These are phyloP conservation scores for Sanghuangporus weigelae DNA, from an alignment of 1,284 basidiomycete genomes.

Conservation along the genomic window DNA sequence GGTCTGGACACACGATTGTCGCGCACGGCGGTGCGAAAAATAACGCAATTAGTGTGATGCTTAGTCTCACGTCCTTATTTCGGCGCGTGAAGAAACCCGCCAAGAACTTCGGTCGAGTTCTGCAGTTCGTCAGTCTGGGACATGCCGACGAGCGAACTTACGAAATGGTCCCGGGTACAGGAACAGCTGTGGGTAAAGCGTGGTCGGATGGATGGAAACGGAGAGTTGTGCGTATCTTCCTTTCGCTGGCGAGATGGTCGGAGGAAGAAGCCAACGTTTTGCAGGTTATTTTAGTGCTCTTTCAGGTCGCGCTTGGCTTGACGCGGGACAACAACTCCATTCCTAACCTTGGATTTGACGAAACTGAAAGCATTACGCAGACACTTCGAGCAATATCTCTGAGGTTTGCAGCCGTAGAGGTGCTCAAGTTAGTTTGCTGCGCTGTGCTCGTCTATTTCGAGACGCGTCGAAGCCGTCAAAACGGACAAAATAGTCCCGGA, in stretches of 20 bases:
- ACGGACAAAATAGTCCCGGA: not conserved
- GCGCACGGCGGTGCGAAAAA: not conserved
- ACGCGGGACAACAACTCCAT: not conserved
- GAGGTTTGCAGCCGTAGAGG: slow-evolving; percentile 6
- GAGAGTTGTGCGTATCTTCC: slow-evolving; percentile 3
- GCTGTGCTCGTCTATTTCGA: not conserved
- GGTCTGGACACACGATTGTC: not conserved
- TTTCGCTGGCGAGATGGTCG: not conserved
- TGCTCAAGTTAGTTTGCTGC: not conserved
- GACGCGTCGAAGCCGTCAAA: not conserved
- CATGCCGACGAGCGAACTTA: not conserved
- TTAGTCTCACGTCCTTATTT: slow-evolving; percentile 2
- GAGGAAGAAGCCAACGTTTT: not conserved
- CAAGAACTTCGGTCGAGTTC: not conserved
- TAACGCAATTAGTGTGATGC: not conserved
- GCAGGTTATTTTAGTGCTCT: slow-evolving; percentile 10
- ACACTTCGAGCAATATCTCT: not conserved
- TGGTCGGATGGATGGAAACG: not conserved
- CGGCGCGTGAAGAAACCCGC: slow-evolving; percentile 12
- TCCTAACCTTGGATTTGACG: not conserved
- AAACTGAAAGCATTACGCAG: not conserved
- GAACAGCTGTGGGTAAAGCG: not conserved
- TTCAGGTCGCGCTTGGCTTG: slow-evolving; percentile 9
- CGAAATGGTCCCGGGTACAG: not conserved
- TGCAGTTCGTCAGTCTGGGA: not conserved